Evolutionary conservation across 257 asterid species (phyloP), one percentile per base, ranked within the genome.

Genomic region (Fraxinus anomala): DNA sequence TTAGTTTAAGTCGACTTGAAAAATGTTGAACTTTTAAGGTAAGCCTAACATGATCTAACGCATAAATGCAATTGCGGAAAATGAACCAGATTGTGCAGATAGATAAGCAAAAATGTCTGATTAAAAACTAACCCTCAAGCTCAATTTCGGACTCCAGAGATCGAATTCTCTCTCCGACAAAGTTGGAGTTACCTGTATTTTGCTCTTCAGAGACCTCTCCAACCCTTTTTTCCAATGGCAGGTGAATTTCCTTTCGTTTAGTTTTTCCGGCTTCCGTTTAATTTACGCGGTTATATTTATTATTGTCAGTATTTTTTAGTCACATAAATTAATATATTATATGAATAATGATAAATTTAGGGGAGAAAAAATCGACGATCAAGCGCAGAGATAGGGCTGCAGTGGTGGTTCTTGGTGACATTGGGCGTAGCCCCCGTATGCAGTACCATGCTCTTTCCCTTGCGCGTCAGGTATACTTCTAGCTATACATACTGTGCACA

Each of bases 341-440:
- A 24, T 23, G 16, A 14, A 63, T 10, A 63, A 63, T 63, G 69
- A 63, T 11, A 12, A 63, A 9, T 49, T 33, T 70, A 73, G 83
- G 82, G 34, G 68, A 77, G 63, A 39, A 72, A 75, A 71, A 70
- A 76, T 36, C 49, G 73, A 67, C 77, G 61, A 89, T 80, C 85
- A 86, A 82, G 51, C 85, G 78, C 83, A 90, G 98, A 83, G 89
- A 90, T 80, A 90, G 99, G 85, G 98, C 89, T 0, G 97, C 98
- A 0, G 92, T 95, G 74, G 96, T 95, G 73, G 99, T 95, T 77
- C 98, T 95, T 16, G 99, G 99, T 0, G 99, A 95, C 84, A 87
- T 95, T 11, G 99, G 99, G 23, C 97, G 98, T 49, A 93, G 99
- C 84, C 99, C 98, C 9, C 88, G 99, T 12, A 93, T 95, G 99